Percentiles rank a stretch among this genome's conserved stretches.
Evolutionary conservation across 2,329 filamentous ascomycete genomes (phyloP).

Genomic region (Talaromyces rugulosus): DNA sequence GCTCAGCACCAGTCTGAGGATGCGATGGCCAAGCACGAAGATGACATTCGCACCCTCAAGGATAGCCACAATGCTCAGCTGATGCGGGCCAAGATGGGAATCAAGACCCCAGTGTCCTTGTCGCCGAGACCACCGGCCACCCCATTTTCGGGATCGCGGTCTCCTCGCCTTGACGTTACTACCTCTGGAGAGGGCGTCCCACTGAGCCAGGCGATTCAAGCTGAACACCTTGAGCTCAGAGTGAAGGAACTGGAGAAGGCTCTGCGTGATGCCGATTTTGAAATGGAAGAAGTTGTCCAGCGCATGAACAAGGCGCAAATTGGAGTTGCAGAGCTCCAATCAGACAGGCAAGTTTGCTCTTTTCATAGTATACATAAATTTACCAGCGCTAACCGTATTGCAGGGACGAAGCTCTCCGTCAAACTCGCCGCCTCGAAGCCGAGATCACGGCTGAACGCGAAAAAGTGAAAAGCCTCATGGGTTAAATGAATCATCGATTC

Average conservation of each 20-base stretch:
- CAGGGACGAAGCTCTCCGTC: slow-evolving; percentile 67
- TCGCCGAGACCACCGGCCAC: slow-evolving; percentile 60
- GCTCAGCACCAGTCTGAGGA: slow-evolving; percentile 87
- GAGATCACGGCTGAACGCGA: slow-evolving; percentile 62
- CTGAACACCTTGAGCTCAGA: slow-evolving; percentile 69
- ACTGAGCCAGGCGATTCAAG: slow-evolving; percentile 66
- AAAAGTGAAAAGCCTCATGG: slow-evolving; percentile 51
- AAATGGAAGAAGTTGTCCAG: slow-evolving; percentile 80
- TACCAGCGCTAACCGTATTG: slow-evolving; percentile 6
- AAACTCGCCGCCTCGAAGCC: slow-evolving; percentile 66
- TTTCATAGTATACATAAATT: slow-evolving; percentile 17
- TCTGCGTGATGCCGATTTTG: slow-evolving; percentile 67
- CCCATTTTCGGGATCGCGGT: slow-evolving; percentile 57
- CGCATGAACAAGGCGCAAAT: slow-evolving; percentile 81
- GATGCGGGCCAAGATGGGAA: slow-evolving; percentile 60
- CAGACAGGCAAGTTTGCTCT: slow-evolving; percentile 38
- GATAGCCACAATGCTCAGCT: slow-evolving; percentile 75
- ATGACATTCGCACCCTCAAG: slow-evolving; percentile 70
- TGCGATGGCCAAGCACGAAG: slow-evolving; percentile 75
- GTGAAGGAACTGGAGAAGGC: slow-evolving; percentile 83
- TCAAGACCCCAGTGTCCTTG: slow-evolving; percentile 41
- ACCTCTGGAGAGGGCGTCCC: slow-evolving; percentile 57
- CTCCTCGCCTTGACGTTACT: slow-evolving; percentile 58
- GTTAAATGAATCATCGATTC: slow-evolving; percentile 13
- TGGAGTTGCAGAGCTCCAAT: slow-evolving; percentile 73